Percentiles rank a stretch among this genome's conserved stretches.
These are phyloP conservation scores for Anastatica hierochuntica DNA, from an alignment of 345 rosid species.

Conservation along the genomic window DNA sequence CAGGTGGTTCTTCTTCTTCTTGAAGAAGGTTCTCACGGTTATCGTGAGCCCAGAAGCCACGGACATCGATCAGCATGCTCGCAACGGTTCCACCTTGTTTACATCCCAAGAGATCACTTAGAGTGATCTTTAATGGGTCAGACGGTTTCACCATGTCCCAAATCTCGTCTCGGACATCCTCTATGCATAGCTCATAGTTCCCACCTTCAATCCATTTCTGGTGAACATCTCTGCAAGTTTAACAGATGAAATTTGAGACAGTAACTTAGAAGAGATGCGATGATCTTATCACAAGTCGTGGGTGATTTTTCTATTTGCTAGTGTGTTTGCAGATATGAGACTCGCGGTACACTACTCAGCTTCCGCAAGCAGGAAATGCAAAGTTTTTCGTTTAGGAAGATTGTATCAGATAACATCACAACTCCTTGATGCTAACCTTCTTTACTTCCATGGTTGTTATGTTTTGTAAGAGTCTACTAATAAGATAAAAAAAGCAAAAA, in stretches of 20 bases:
- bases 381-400: constrained; percentile 71
- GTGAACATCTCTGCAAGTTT: constrained; percentile 73
- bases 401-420: constrained; percentile 86
- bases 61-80: constrained; percentile 94
- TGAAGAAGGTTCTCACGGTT: constrained; percentile 97
- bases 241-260: neutral
- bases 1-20: constrained; percentile 95
- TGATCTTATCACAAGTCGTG: constrained; percentile 1
- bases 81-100: constrained; percentile 98
- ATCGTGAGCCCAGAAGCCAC: constrained; percentile 99
- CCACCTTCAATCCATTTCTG: constrained; percentile 99
- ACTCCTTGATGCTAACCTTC: constrained; percentile 80
- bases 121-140: constrained; percentile 62
- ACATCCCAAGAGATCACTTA: constrained; percentile 70
- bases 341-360: constrained; percentile 52
- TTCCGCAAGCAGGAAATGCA: constrained; percentile 78
- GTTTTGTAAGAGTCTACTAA: too few species aligned
- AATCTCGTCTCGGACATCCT: constrained; percentile 94
- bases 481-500: neutral
- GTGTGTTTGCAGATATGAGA: constrained; percentile 61
- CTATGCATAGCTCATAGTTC: constrained; percentile 91
- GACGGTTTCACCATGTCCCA: constrained; percentile 99
- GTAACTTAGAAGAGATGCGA: neutral
- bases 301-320: neutral
- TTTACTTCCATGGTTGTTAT: constrained; percentile 69